These are phyloP conservation scores for Candida odintsovae DNA, from an alignment of 805 yeast genomes.

Conservation along the genomic window DNA sequence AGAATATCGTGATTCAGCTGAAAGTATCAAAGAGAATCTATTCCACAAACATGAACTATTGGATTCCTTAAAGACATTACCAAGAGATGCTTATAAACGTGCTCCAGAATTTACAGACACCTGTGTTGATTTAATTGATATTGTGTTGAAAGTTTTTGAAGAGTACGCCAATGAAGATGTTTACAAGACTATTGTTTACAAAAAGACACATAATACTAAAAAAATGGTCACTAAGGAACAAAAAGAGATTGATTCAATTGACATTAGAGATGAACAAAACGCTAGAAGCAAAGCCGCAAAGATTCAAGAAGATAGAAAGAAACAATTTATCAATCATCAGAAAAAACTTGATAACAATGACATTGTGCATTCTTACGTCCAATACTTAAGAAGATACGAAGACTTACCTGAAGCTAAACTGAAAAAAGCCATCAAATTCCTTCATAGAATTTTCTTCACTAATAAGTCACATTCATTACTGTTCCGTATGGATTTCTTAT, in stretches of 20 bases:
- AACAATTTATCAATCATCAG: slow-evolving; percentile 40
- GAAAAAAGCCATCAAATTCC: slow-evolving; percentile 58
- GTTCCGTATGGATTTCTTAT: slow-evolving; percentile 71
- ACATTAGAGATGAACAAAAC: slow-evolving; percentile 23
- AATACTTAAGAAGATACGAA: slow-evolving; percentile 50
- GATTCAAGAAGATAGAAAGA: slow-evolving; percentile 28
- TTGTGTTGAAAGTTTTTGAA: slow-evolving; percentile 63
- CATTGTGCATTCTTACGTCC: slow-evolving; percentile 61
- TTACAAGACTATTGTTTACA: slow-evolving; percentile 40
- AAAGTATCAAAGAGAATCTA: slow-evolving; percentile 58
- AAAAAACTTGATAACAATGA: slow-evolving; percentile 47
- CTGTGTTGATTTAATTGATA: slow-evolving; percentile 59
- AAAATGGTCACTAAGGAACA: slow-evolving; percentile 21
- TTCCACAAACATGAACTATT: slow-evolving; percentile 62
- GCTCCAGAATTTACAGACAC: slow-evolving; percentile 57
- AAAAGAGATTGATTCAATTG: slow-evolving; percentile 30
- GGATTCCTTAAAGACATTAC: slow-evolving; percentile 49
- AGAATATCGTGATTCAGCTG: slow-evolving; percentile 47
- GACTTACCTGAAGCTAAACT: slow-evolving; percentile 59
- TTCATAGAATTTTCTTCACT: slow-evolving; percentile 64
- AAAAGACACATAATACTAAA: slow-evolving; percentile 30
- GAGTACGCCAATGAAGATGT: slow-evolving; percentile 54
- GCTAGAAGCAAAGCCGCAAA: slow-evolving; percentile 24
- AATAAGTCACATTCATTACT: slow-evolving; percentile 52
- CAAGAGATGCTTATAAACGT: slow-evolving; percentile 57